Evolutionary conservation across 441 rosid genomes (phyloP).

Genomic region (Jatropha podagrica): DNA sequence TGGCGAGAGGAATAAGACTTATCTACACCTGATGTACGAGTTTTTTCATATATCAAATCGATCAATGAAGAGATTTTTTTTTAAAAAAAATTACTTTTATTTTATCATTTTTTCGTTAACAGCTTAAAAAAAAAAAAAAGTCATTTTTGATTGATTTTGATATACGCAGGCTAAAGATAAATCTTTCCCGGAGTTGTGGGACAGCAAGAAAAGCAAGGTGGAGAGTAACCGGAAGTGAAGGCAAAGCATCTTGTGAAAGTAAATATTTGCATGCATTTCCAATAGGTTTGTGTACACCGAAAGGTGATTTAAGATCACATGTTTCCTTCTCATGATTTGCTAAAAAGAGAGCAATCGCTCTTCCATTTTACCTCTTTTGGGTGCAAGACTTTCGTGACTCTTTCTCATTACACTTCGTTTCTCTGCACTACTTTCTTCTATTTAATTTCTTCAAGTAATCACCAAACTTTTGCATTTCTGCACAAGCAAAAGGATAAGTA

Average conservation of each 20-base stretch:
- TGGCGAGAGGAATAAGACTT: no score
- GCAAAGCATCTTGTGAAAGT: constrained; percentile 1
- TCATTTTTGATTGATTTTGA: no score
- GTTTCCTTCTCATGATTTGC: constrained; percentile 41
- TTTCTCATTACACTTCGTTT: constrained; percentile 5
- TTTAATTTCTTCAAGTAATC: constrained; percentile 6
- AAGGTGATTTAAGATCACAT: constrained; percentile 52
- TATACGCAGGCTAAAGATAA: no score
- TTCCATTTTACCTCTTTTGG: constrained; percentile 33
- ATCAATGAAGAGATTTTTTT: no score
- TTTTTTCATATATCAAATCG: no score
- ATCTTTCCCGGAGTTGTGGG: neutral
- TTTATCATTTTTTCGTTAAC: no score
- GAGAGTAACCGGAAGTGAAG: neutral
- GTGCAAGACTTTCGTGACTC: constrained; percentile 71
- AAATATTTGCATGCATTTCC: neutral
- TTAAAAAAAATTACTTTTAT: no score
- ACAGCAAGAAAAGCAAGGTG: constrained; percentile 6
- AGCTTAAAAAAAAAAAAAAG: no score
- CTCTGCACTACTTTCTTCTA: neutral
- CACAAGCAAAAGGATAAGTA: constrained; percentile 6
- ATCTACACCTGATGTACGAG: no score
- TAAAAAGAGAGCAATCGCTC: constrained; percentile 21
- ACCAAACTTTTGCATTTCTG: neutral
- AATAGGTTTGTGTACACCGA: constrained; percentile 35